Evolutionary conservation across 2,329 filamentous ascomycete genomes (phyloP), one percentile per base, ranked within the genome.

Genomic region (Pezicula radicicola): DNA sequence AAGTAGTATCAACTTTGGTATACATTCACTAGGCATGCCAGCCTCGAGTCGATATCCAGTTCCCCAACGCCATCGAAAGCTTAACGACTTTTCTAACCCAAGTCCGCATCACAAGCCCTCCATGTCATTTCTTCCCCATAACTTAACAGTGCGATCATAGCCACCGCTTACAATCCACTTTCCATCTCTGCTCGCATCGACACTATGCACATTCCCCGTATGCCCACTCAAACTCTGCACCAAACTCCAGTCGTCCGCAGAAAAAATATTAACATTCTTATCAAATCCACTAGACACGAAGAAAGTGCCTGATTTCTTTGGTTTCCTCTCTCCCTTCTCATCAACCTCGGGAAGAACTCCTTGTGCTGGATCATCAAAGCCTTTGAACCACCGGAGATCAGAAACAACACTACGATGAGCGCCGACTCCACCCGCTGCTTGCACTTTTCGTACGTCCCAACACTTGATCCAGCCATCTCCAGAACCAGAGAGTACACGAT

Each of bases 381-480:
- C 93, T 69, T 94, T 95, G 74, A 88, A 97, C 91, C 94, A 97
- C 56, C 91, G 80, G 57, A 99, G 73, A 68, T 99, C 94, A 1
- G 91, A 94, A 7, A 99, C 92, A 33, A 94, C 88, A 58, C 91
- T 93, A 46, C 84, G 87, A 69, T 99, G 94, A 6, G 94, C 93
- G 46, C 93, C 94, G 44, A 99, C 88, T 16, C 88, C 89, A 12
- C 90, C 93, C 0, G 83, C 87, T 57, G 86, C 85, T 61, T 88
- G 83, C 46, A 97, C 92, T 63, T 94, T 93, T 43, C 94, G 85
- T 48, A 99, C 79, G 66, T 99, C 94, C 94, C 94, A 99, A 72
- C 93, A 97, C 70, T 97, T 97, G 64, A 96, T 85, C 82, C 94
- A 97, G 16, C 93, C 93, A 66, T 99, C 94, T 2, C 87, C 91